A percentile compares a stretch with the other conserved stretches of the same genome.
phyloP scores from a whole-genome alignment of 352 stramenopile genomes.

The Phytopythium ostracodes region DNA sequence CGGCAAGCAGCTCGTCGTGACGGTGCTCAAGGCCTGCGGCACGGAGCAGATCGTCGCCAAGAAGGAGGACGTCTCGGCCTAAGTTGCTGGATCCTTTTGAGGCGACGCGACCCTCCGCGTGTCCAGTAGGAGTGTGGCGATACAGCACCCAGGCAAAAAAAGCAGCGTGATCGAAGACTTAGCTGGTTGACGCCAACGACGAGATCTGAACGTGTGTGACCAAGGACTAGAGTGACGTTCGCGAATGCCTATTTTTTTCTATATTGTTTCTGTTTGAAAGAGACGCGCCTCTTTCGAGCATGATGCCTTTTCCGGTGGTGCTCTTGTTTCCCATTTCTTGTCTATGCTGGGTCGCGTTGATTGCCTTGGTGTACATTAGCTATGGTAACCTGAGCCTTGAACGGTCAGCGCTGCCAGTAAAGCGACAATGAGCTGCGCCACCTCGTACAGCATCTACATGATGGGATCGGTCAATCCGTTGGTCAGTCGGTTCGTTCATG shows the following conservation, averaged over 20 bases:
- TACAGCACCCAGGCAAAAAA: background rate
- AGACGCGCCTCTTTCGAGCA: constrained; percentile 4
- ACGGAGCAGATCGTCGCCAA: constrained; percentile 98
- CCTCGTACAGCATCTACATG: constrained; percentile 78
- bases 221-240: constrained; percentile 30
- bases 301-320: background rate
- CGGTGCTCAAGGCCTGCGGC: constrained; percentile 96
- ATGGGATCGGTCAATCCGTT: too few relatives aligned
- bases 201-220: constrained; percentile 14
- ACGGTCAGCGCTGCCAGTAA: constrained; percentile 20
- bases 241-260: constrained; percentile 45
- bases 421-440: constrained; percentile 43
- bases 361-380: too few relatives aligned
- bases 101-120: background rate
- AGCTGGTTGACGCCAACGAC: constrained; percentile 5
- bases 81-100: constrained; percentile 14
- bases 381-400: background rate
- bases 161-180: constrained; percentile 8
- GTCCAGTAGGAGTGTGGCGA: background rate
- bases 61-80: constrained; percentile 89
- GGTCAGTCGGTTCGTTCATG: background rate
- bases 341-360: too few relatives aligned
- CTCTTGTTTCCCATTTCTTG: too few relatives aligned
- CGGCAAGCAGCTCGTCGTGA: constrained; percentile 95
- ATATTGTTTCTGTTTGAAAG: constrained; percentile 13